Evolutionary conservation across 139 green algal species (phyloP), one percentile per base, ranked within the genome.

Genomic region (Micractinium sp.): DNA sequence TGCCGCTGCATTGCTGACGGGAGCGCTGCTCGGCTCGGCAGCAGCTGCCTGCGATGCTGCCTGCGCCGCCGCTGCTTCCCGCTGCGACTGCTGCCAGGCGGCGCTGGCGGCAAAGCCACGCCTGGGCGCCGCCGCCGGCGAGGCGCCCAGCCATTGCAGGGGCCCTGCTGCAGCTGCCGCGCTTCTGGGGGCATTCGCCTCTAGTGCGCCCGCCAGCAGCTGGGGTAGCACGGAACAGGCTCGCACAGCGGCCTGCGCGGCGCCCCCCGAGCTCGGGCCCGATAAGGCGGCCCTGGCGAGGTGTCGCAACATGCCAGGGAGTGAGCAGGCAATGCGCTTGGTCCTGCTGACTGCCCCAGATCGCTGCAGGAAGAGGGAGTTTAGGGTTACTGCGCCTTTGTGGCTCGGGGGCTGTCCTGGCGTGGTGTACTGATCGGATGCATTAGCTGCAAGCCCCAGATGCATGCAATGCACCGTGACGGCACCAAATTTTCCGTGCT

Each of bases 31-130:
- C 2, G 20, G 63, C 63, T 71, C 63, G 27, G 81, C 81, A 35
- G 82, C 82, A 31, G 61, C 36, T 36, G 61, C 33, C 25, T 41
- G 38, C 33, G 29, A 31, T 60, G 81, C 81, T 56, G 82, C 67
- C 33, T n/a, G 67, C 0, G 47, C 23, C 1, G 9, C 53, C 35
- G 82, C 61, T 29, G 20, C 14, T 27, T 15, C 31, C 47, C 63
- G 85, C 33, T 39, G 82, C 36, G 75, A 33, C 36, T 82, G 69
- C 69, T 38, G 85, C 47, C 78, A 83, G 77, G 77, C 77, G 27
- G 77, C 39, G 41, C 38, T 82, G 76, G 38, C 77, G 39, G 77
- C 77, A 63, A 80, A 80, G 39, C 77, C 76, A 19, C 36, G 76
- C 0, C 35, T 23, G 36, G 76, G 38, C 76, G 38, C 38, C 76